Evolutionary conservation across 2,329 filamentous ascomycete species (phyloP).

Genomic region (Pseudonectria buxi): DNA sequence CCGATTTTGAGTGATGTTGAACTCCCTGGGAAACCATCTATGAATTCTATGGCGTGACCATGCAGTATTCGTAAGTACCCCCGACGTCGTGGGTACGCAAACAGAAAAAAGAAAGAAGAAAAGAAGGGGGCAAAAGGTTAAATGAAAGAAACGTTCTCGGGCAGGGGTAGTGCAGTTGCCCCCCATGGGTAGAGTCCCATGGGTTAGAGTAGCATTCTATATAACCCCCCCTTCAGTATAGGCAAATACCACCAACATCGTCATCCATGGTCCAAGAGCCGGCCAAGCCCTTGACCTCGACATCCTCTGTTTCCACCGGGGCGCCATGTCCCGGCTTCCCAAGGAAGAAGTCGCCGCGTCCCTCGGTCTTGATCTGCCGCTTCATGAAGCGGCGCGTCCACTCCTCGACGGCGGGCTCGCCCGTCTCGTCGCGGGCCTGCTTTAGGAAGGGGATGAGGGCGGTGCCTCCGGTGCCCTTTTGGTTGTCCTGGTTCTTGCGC

Average conservation of each 20-base stretch:
- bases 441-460: slow-evolving; percentile 93
- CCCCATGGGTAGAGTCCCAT: no score
- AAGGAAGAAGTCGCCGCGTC: slow-evolving; percentile 51
- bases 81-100: no score
- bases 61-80: no score
- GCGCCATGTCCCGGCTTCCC: slow-evolving; percentile 44
- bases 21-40: no score
- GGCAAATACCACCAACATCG: slow-evolving; percentile 58
- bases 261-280: slow-evolving; percentile 88
- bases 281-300: slow-evolving; percentile 60
- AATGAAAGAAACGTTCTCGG: not conserved
- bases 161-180: no score
- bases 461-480: slow-evolving; percentile 88
- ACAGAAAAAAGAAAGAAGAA: no score
- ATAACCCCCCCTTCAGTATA: slow-evolving; percentile 33
- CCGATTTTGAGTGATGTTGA: no score
- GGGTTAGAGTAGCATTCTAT: no score
- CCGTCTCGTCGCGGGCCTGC: slow-evolving; percentile 92
- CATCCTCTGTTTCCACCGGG: slow-evolving; percentile 34
- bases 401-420: slow-evolving; percentile 73
- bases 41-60: no score
- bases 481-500: slow-evolving; percentile 45
- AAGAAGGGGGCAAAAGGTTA: not conserved
- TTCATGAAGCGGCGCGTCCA: slow-evolving; percentile 56
- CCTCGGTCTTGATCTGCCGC: slow-evolving; percentile 41